Evolutionary conservation across 1,139 yeast species (phyloP), one percentile per base, ranked within the genome.

Genomic region (Kodamaea sp.): DNA sequence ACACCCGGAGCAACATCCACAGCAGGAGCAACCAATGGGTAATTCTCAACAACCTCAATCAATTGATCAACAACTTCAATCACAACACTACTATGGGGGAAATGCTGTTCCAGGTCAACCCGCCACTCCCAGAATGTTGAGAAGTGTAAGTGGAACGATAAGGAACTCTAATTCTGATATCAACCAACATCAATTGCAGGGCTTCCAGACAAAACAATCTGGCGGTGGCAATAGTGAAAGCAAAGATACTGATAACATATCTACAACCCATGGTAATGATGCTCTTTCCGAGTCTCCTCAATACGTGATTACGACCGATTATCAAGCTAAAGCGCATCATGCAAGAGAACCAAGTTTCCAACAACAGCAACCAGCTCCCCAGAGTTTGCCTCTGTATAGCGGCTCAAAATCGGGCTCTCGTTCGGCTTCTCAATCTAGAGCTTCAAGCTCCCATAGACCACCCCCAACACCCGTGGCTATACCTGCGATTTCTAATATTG

Each of bases 101-200:
- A 15, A 29, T 11, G 34, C 25, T 8, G 42, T 43, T 15, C 53
- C 60, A 7, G 55, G 54, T 24, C 72, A 64, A 38, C 89, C 88
- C 2, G 90, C 90, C 3, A 82, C 90, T 1, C 85, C 89, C n/a
- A 65, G 90, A 51, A 84, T 84, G 92, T 65, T 84, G 50, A 70
- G 88, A 45, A 78, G 77, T 49, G 73, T 72, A 8, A 68, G 71
- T 46, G 69, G 71, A 29, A 59, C 66, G 34, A 47, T 64, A 42
- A 62, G 58, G 37, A 45, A 45, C 50, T 38, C 60, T 40, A 40
- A 50, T 41, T 31, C 58, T 37, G 48, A 54, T 38, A 32, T 52
- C 40, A 25, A 51, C 46, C 24, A 8, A 20, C 31, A 2, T 10
- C 31, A 29, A 29, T 15, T 15, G 20, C 20, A 15, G 20, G 20